Evolutionary conservation across 495 filamentous ascomycete species (phyloP).

Genomic region (Podospora didyma): DNA sequence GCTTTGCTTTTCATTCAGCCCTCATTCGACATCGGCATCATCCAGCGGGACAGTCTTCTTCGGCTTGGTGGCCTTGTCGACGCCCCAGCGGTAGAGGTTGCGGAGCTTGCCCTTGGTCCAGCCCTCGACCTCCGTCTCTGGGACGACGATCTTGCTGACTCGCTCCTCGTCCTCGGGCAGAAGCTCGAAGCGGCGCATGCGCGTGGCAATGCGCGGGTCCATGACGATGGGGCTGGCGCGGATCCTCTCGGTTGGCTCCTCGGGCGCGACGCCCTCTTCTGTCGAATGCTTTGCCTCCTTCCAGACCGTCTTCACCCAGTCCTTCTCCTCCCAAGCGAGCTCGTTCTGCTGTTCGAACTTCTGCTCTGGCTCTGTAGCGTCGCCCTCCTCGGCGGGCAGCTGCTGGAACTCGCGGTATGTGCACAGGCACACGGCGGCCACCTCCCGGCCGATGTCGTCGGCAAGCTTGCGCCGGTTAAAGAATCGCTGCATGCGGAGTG

Average conservation of each 20-base stretch:
- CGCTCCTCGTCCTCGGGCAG: constrained; percentile 62
- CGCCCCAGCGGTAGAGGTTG: constrained; percentile 41
- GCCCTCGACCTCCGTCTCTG: constrained; percentile 65
- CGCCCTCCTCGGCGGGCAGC: constrained; percentile 13
- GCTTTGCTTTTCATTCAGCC: neutral
- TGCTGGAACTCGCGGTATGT: constrained; percentile 47
- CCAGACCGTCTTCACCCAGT: constrained; percentile 82
- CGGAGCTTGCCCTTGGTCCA: constrained; percentile 51
- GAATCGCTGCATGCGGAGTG: constrained; percentile 81
- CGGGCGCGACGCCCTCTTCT: constrained; percentile 40
- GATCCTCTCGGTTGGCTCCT: constrained; percentile 51
- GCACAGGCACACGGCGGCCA: constrained; percentile 77
- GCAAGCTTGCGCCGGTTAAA: constrained; percentile 81
- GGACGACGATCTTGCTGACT: constrained; percentile 55
- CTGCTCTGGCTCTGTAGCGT: constrained; percentile 11
- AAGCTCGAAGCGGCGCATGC: constrained; percentile 78
- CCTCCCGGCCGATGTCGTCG: constrained; percentile 83
- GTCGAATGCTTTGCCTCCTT: constrained; percentile 63
- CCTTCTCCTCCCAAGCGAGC: constrained; percentile 72
- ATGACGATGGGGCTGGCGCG: constrained; percentile 76
- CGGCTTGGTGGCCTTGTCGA: constrained; percentile 19
- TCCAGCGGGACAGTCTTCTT: constrained; percentile 21
- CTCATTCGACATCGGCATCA: constrained; percentile 22
- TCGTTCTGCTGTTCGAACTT: constrained; percentile 64
- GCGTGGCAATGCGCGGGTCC: constrained; percentile 69